phyloP scores from a whole-genome alignment of 2,329 filamentous ascomycete genomes.

The Diaporthe sp. region DNA sequence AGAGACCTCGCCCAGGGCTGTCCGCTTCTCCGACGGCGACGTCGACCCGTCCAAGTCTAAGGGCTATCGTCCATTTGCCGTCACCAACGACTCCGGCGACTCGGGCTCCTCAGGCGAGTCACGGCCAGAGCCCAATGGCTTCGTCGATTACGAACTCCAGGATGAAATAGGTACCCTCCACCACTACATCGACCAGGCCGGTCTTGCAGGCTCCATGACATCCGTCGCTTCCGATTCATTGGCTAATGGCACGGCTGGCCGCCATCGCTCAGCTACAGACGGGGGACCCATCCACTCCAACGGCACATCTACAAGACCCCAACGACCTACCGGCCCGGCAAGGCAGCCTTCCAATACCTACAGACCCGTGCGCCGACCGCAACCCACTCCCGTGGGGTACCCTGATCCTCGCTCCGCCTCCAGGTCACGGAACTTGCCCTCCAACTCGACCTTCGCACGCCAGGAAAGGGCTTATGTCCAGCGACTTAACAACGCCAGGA shows the following conservation, averaged over 20 bases:
- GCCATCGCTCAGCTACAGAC: conserved; percentile 54
- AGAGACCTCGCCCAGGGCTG: conserved; percentile 68
- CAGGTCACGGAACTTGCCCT: conserved; percentile 64
- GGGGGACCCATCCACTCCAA: conserved; percentile 50
- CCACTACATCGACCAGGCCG: conserved; percentile 59
- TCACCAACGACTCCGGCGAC: conserved; percentile 62
- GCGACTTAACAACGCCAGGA: conserved; percentile 73
- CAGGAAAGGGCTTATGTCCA: conserved; percentile 97
- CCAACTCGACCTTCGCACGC: conserved; percentile 70
- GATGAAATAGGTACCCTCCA: conserved; percentile 62
- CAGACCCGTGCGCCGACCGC: conserved; percentile 72
- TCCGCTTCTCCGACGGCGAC: conserved; percentile 69
- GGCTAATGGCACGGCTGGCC: conserved; percentile 58
- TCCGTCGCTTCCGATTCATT: conserved; percentile 58
- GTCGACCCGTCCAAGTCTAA: conserved; percentile 59
- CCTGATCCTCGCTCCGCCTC: conserved; percentile 63
- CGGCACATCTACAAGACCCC: conserved; percentile 61
- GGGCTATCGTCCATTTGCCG: conserved; percentile 52
- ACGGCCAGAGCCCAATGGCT: conserved; percentile 60
- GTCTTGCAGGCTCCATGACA: conserved; percentile 58
- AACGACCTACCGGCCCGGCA: conserved; percentile 77
- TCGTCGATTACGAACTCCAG: conserved; percentile 57
- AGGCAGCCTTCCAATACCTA: conserved; percentile 86
- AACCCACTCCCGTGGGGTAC: conserved; percentile 52
- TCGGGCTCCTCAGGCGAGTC: conserved; percentile 63